Base-by-base conservation (phyloP, 768 basidiomycete species). In the Tricholoma hemisulphureum region DNA sequence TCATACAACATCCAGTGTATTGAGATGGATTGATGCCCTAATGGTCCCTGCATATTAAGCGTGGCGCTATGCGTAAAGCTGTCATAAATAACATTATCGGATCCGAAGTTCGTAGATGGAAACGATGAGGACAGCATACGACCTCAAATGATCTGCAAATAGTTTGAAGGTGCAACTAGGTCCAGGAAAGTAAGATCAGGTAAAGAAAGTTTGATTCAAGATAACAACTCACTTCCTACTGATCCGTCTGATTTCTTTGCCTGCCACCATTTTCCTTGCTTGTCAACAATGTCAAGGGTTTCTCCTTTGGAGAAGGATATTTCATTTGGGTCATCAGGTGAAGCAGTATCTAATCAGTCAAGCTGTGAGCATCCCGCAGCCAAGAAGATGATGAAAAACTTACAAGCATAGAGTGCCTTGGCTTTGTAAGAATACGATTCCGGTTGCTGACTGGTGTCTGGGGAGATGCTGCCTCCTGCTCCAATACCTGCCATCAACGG, bases 251-350 rank as follows among this genome's bases (percentile, higher is more conserved):
- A 64, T 73, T 89, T 94, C 67, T 75, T 86, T 32, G 91, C 89
- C 67, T 92, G 91, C 93, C 93, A 95, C 93, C 93, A 93, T 69
- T 93, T 92, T 51, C 91, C 91, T 65, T 91, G 85, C 73, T 93
- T 94, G 74, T 98, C 95, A 57, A 95, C 71, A 55, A 98, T 89
- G 61, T 97, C 94, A 61, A 98, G 83, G 37, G 93, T 78, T 67
- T 98, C 96, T 54, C 94, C 93, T 71, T 98, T 98, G 52, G 76
- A 67, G 73, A 99, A 98, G 49, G 92, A 91, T 37, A 99, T 89
- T 74, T 99, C 97, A 68, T 92, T 97, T 11, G 95, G 92, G 71
- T 99, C 97, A 57, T 98, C 95, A 26, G 90, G 78, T 2, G 91
- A 93, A n/a, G 95, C 96, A 50, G 83, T 84, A 76, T 99, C 96